Evolutionary conservation across 2,329 filamentous ascomycete genomes (phyloP).

Genomic region (Ophiostoma populinum): DNA sequence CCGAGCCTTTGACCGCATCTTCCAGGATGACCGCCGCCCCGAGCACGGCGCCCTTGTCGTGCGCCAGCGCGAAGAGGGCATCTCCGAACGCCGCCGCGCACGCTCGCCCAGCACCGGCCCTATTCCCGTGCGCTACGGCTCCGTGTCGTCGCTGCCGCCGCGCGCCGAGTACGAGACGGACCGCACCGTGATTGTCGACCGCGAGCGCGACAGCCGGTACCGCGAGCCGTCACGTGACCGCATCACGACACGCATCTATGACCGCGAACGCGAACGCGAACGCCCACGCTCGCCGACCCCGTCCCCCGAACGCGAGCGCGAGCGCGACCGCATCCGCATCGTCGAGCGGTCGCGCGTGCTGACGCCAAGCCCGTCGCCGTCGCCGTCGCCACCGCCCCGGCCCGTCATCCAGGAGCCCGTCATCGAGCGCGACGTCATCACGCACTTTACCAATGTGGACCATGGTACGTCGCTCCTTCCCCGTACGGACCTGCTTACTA

Average conservation of each 20-base stretch:
- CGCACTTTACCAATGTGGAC: conserved; percentile 73
- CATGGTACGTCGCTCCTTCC: conserved; percentile 43
- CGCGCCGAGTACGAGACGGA: conserved; percentile 16
- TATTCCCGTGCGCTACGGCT: conserved; percentile 20
- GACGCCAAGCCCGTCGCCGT: conserved; percentile 28
- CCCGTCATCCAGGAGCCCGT: conserved; percentile 57
- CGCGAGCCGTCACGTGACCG: conserved; percentile 7
- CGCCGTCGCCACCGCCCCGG: conserved; percentile 32
- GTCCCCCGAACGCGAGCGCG: conserved; percentile 24
- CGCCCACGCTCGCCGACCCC: conserved; percentile 28
- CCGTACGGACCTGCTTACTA: neutral
- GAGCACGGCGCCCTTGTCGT: conserved; percentile 36
- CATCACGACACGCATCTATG: conserved; percentile 21
- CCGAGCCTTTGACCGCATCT: conserved; percentile 29
- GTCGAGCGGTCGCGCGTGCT: conserved; percentile 28
- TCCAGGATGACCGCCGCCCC: conserved; percentile 28
- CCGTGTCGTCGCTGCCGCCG: conserved; percentile 22
- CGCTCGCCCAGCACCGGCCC: conserved; percentile 25
- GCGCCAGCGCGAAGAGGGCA: conserved; percentile 37
- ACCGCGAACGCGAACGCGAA: no score
- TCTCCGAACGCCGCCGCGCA: conserved; percentile 27
- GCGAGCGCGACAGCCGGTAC: conserved; percentile 7
- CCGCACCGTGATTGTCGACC: conserved; percentile 15
- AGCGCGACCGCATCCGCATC: conserved; percentile 29
- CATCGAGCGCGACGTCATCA: conserved; percentile 78